These are phyloP conservation scores for Phytophthora pisi DNA, from an alignment of 352 stramenopile species.

Conservation along the genomic window DNA sequence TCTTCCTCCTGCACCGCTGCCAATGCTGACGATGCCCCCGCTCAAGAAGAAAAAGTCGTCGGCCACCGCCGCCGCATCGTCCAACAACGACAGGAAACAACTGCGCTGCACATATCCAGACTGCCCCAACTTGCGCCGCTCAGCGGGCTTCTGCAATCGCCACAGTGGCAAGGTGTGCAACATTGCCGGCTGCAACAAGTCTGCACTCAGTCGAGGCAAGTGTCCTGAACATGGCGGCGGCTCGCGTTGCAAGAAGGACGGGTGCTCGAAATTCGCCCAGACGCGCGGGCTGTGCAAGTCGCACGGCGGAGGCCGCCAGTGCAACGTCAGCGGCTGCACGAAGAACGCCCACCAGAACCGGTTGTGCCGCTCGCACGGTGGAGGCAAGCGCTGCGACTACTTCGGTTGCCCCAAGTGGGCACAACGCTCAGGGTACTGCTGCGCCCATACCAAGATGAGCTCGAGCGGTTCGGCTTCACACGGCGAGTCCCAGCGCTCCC, in stretches of 20 bases:
- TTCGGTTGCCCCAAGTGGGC: slow-evolving; percentile 84
- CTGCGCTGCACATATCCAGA: slow-evolving; percentile 77
- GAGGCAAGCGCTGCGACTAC: slow-evolving; percentile 82
- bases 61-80: slow-evolving; percentile 6
- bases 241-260: slow-evolving; percentile 82
- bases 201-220: slow-evolving; percentile 79
- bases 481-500: slow-evolving; percentile 23
- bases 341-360: slow-evolving; percentile 89
- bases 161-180: slow-evolving; percentile 84
- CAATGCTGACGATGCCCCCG: slow-evolving; percentile 76
- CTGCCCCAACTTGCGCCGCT: slow-evolving; percentile 78
- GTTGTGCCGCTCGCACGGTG: slow-evolving; percentile 82
- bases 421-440: slow-evolving; percentile 86
- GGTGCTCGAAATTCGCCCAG: slow-evolving; percentile 87
- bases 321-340: slow-evolving; percentile 72
- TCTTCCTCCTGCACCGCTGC: slow-evolving; percentile 62
- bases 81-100: slow-evolving; percentile 60
- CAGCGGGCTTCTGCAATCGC: slow-evolving; percentile 80
- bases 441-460: slow-evolving; percentile 78
- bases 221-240: slow-evolving; percentile 87
- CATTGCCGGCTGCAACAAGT: slow-evolving; percentile 72
- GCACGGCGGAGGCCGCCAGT: slow-evolving; percentile 80
- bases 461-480: slow-evolving; percentile 11
- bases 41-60: slow-evolving; percentile 72
- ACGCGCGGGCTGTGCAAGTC: slow-evolving; percentile 85